Evolutionary conservation across 2,329 filamentous ascomycete genomes (phyloP).

Genomic region (Hyphodiscus sp.): DNA sequence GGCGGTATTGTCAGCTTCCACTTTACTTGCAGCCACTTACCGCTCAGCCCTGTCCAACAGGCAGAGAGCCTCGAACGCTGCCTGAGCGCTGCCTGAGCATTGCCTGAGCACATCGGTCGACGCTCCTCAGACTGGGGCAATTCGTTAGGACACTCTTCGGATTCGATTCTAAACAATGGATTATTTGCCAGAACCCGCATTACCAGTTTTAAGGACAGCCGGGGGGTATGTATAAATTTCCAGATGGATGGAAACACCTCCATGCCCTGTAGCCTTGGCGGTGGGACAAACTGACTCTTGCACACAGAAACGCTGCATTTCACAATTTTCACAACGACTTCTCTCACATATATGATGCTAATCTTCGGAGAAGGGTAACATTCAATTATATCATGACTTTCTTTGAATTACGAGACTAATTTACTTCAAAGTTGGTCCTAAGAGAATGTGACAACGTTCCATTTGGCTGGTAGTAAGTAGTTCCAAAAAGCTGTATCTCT

Average conservation of each 20-base stretch:
- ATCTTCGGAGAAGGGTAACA: slow-evolving; percentile 55
- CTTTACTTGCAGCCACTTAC: background rate
- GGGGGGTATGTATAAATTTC: background rate
- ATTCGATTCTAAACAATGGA: background rate
- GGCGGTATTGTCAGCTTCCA: background rate
- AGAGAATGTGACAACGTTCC: slow-evolving; percentile 39
- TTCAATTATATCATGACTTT: too few relatives aligned
- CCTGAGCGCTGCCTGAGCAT: background rate
- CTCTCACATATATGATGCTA: slow-evolving; percentile 62
- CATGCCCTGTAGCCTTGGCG: background rate
- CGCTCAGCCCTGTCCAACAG: background rate
- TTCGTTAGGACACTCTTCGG: background rate
- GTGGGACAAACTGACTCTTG: background rate
- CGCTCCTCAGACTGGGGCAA: background rate
- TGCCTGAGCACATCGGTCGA: background rate
- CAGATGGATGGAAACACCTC: background rate
- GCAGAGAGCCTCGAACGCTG: too few relatives aligned
- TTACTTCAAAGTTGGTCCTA: background rate
- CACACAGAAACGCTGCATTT: slow-evolving; percentile 51
- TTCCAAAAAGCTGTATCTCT: background rate
- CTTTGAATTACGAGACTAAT: slow-evolving; percentile 8
- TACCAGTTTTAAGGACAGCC: background rate
- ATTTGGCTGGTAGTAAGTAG: slow-evolving; percentile 56
- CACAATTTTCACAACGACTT: slow-evolving; percentile 56
- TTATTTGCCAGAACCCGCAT: background rate